Percentiles rank a stretch among this genome's conserved stretches.
Evolutionary conservation across 192 early-diverging fungal genomes (phyloP).

Genomic region (Umbelopsis sp.): DNA sequence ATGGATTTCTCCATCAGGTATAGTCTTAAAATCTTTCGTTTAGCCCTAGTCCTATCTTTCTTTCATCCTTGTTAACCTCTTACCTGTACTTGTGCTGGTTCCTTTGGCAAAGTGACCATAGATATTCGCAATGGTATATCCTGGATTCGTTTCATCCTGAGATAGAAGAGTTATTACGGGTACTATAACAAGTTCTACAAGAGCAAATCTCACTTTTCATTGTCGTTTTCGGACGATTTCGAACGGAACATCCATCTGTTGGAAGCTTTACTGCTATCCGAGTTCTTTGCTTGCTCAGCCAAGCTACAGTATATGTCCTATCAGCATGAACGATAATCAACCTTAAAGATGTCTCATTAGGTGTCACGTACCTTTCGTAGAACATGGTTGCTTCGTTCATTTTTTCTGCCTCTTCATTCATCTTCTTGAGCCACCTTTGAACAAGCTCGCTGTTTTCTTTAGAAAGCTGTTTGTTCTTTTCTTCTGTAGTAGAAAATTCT

Average conservation of each 20-base stretch:
- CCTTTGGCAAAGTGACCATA: conserved; percentile 25
- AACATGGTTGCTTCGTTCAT: conserved; percentile 94
- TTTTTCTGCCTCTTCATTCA: conserved; percentile 85
- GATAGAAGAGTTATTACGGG: background rate
- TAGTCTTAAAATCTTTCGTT: conserved; percentile 48
- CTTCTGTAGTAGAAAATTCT: conserved; percentile 81
- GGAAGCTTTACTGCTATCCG: background rate
- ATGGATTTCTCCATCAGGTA: conserved; percentile 82
- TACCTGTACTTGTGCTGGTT: conserved; percentile 37
- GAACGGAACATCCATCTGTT: background rate
- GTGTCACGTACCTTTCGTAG: conserved; percentile 70
- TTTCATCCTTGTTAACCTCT: background rate
- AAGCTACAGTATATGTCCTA: background rate
- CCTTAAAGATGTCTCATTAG: background rate
- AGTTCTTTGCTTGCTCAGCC: conserved; percentile 11
- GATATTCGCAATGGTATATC: conserved; percentile 14
- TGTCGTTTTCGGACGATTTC: background rate
- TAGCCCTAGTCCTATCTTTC: no score
- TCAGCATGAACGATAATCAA: background rate
- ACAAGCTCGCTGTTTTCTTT: conserved; percentile 86
- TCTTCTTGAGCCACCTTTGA: conserved; percentile 90
- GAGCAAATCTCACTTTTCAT: background rate
- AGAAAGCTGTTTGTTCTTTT: conserved; percentile 66
- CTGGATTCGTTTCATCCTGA: background rate
- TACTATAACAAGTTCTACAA: background rate